Conservation (phyloP, 106 monocot species). For the Ottelia alismoides region DNA sequence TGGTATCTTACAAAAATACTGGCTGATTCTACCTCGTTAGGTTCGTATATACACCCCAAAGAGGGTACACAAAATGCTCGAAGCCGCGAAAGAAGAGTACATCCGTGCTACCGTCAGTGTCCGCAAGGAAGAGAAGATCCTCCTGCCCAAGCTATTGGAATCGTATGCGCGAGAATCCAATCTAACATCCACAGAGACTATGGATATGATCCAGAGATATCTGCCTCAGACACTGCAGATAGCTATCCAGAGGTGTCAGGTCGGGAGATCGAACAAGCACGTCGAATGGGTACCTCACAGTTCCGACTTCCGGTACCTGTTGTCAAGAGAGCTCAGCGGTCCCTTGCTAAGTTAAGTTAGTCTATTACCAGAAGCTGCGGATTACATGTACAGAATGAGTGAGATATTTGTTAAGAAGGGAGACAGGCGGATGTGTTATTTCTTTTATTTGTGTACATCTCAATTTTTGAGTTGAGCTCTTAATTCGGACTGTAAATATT, state of each 20-base stretch:
- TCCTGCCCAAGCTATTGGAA: conserved; percentile 17
- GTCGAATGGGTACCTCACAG: conserved; percentile 21
- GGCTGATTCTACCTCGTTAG: neutral
- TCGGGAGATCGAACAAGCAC: conserved; percentile 6
- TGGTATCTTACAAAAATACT: neutral
- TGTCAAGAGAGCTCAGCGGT: conserved; percentile 11
- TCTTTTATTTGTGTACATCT: no score
- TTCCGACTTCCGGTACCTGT: conserved; percentile 16
- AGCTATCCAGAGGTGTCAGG: conserved; percentile 16
- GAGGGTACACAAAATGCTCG: conserved; percentile 11
- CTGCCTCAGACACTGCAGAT: conserved; percentile 20
- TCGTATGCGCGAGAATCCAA: conserved; percentile 11
- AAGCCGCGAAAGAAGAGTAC: conserved; percentile 20
- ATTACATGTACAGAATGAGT: conserved; percentile 5
- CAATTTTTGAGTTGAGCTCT: no score
- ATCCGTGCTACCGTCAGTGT: conserved; percentile 15
- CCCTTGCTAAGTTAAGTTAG: neutral
- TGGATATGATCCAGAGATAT: conserved; percentile 13
- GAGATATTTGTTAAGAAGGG: no score
- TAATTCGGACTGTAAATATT: no score
- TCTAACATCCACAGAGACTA: neutral
- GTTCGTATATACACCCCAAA: conserved; percentile 22
- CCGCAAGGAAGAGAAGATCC: conserved; percentile 22
- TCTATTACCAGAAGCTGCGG: neutral
- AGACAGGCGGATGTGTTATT: no score